Percentiles rank a stretch among this genome's conserved stretches.
Conservation (phyloP, 768 basidiomycete genomes). For the Pisolithus marmoratus region DNA sequence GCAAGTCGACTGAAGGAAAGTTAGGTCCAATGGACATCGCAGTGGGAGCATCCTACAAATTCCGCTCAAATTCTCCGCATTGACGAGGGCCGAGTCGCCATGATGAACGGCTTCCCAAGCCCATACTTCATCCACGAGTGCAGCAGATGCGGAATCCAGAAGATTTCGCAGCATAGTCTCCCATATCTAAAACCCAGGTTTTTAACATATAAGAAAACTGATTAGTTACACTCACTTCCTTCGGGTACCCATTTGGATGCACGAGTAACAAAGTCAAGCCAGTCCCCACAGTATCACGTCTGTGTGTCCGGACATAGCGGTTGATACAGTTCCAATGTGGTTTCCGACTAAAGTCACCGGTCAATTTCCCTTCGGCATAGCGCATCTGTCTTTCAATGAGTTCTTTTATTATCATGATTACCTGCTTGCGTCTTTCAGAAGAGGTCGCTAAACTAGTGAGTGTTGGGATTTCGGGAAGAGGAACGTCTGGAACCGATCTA, state of each 20-base stretch:
- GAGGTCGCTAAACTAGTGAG: not conserved
- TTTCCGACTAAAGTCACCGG: slow-evolving; percentile 14
- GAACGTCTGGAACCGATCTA: slow-evolving; percentile 16
- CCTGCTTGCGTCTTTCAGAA: slow-evolving; percentile 8
- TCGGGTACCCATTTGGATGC: slow-evolving; percentile 86
- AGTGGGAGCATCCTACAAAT: slow-evolving; percentile 43
- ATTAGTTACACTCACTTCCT: slow-evolving; percentile 56
- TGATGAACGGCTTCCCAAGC: slow-evolving; percentile 79
- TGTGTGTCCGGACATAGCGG: slow-evolving; percentile 47
- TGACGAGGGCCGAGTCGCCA: slow-evolving; percentile 77
- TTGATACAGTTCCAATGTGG: slow-evolving; percentile 69
- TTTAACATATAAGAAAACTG: not conserved
- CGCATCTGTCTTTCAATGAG: slow-evolving; percentile 10
- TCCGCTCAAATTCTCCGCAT: slow-evolving; percentile 47
- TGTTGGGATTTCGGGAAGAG: slow-evolving; percentile 16
- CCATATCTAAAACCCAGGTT: slow-evolving; percentile 55
- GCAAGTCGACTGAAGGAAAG: slow-evolving; percentile 59
- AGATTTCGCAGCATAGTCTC: slow-evolving; percentile 59
- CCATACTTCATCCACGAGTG: slow-evolving; percentile 69
- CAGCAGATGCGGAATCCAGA: slow-evolving; percentile 36
- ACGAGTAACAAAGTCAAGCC: slow-evolving; percentile 70
- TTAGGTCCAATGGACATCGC: not conserved
- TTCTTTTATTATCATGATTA: slow-evolving; percentile 12
- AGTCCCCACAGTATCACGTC: not conserved
- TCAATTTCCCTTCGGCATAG: slow-evolving; percentile 13